A percentile compares a stretch with the other conserved stretches of the same genome.
These are phyloP conservation scores for Polytolypa hystricis DNA, from an alignment of 2,329 filamentous ascomycete genomes.

Conservation along the genomic window DNA sequence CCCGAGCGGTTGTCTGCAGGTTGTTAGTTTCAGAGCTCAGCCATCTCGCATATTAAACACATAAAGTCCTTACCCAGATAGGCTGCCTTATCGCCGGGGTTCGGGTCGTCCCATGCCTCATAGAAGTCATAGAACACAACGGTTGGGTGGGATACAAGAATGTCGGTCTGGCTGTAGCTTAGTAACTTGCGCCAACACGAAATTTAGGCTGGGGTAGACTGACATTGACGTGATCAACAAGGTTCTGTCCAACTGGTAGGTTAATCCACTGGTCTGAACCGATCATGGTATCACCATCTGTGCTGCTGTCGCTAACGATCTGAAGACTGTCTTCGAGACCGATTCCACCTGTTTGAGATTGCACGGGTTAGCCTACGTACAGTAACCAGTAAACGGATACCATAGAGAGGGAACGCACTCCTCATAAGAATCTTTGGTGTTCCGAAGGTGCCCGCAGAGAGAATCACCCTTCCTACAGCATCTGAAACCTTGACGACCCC, in stretches of 20 bases:
- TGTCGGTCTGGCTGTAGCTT: slow-evolving; percentile 38
- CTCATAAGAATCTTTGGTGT: slow-evolving; percentile 50
- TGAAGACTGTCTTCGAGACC: slow-evolving; percentile 44
- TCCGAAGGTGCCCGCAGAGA: slow-evolving; percentile 59
- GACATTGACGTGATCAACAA: slow-evolving; percentile 38
- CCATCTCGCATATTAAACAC: not conserved
- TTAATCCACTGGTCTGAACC: slow-evolving; percentile 38
- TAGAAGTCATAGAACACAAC: slow-evolving; percentile 56
- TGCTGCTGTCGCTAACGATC: slow-evolving; percentile 33
- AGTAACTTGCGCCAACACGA: not conserved
- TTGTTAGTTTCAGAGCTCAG: slow-evolving; percentile 10
- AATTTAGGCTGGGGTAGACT: no score
- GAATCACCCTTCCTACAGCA: slow-evolving; percentile 50
- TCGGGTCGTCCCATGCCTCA: slow-evolving; percentile 42
- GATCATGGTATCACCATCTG: slow-evolving; percentile 34
- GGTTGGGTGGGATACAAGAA: slow-evolving; percentile 41
- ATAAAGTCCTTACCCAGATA: slow-evolving; percentile 28
- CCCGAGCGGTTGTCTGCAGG: slow-evolving; percentile 10
- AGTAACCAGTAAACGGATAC: not conserved
- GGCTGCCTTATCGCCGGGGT: slow-evolving; percentile 26
- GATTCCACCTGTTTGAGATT: slow-evolving; percentile 51
- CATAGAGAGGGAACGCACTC: not conserved
- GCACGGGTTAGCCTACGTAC: not conserved
- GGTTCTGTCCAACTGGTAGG: slow-evolving; percentile 40
- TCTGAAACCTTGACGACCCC: slow-evolving; percentile 51